phyloP scores from a whole-genome alignment of 2,329 filamentous ascomycete genomes.

The Alternaria sp. region DNA sequence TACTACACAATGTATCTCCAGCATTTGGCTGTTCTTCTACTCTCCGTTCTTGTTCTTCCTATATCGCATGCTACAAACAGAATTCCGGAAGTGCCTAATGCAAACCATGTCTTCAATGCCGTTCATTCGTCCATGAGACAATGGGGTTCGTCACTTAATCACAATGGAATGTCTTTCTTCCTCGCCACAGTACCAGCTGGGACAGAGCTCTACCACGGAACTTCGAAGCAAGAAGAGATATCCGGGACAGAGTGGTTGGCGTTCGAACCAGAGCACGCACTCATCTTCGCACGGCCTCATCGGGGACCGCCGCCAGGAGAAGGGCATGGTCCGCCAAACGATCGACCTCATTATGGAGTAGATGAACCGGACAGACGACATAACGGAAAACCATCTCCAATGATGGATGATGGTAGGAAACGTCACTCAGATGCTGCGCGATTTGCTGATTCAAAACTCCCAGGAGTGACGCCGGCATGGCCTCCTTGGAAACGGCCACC shows the following conservation, averaged over 20 bases:
- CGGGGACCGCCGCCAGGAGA: slow-evolving; percentile 11
- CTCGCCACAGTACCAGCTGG: slow-evolving; percentile 70
- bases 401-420: background rate
- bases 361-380: background rate
- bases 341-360: background rate
- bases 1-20: slow-evolving; percentile 23
- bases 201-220: slow-evolving; percentile 74
- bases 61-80: slow-evolving; percentile 3
- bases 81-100: slow-evolving; percentile 53
- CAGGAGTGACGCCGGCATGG: background rate
- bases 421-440: background rate
- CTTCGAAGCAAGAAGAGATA: slow-evolving; percentile 43
- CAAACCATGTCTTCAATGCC: slow-evolving; percentile 74
- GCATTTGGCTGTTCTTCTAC: slow-evolving; percentile 6
- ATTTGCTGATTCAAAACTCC: background rate
- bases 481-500: background rate
- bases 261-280: slow-evolving; percentile 78
- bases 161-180: slow-evolving; percentile 79
- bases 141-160: slow-evolving; percentile 75
- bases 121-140: slow-evolving; percentile 76
- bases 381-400: background rate
- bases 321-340: background rate
- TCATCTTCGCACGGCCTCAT: slow-evolving; percentile 58
- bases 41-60: background rate
- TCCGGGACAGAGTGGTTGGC: slow-evolving; percentile 73